Conservation (phyloP, 2,329 filamentous ascomycete species). For the Amauroascus niger region DNA sequence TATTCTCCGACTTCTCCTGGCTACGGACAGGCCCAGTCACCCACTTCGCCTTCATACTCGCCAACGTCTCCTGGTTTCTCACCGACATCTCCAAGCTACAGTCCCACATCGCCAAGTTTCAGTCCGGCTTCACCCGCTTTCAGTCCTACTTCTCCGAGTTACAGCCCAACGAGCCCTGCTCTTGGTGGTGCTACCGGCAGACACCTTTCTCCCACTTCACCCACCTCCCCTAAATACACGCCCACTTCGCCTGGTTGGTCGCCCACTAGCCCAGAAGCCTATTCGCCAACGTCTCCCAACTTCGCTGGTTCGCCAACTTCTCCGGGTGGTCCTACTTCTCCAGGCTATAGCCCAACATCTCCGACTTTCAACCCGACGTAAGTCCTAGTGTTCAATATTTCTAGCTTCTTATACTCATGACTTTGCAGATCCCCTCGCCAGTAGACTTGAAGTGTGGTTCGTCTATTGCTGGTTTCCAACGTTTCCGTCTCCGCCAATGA, state of each 20-base stretch:
- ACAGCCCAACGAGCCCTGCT: slow-evolving; percentile 47
- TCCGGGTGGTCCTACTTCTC: slow-evolving; percentile 33
- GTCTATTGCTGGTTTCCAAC: slow-evolving; percentile 1
- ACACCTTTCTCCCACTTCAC: slow-evolving; percentile 38
- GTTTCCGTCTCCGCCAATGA: background rate
- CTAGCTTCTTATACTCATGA: background rate
- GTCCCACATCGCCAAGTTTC: slow-evolving; percentile 50
- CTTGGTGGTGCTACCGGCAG: slow-evolving; percentile 33
- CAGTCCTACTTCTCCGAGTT: slow-evolving; percentile 50
- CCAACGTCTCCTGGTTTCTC: slow-evolving; percentile 48
- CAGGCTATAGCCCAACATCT: slow-evolving; percentile 38
- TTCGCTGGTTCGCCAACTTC: slow-evolving; percentile 40
- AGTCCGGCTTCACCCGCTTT: slow-evolving; percentile 44
- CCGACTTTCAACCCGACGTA: slow-evolving; percentile 38
- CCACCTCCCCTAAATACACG: slow-evolving; percentile 46
- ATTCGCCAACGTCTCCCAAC: slow-evolving; percentile 43
- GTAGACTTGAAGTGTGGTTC: slow-evolving; percentile 20
- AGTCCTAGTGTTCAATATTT: slow-evolving; percentile 17
- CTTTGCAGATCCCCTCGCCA: slow-evolving; percentile 33
- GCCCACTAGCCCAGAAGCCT: slow-evolving; percentile 40
- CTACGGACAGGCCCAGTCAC: slow-evolving; percentile 58
- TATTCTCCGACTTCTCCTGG: slow-evolving; percentile 39
- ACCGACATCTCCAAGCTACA: slow-evolving; percentile 52
- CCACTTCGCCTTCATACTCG: slow-evolving; percentile 46
- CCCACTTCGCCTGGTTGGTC: slow-evolving; percentile 46